Conservation (phyloP, 805 yeast species). For the Kockiozyma suomiensis region DNA sequence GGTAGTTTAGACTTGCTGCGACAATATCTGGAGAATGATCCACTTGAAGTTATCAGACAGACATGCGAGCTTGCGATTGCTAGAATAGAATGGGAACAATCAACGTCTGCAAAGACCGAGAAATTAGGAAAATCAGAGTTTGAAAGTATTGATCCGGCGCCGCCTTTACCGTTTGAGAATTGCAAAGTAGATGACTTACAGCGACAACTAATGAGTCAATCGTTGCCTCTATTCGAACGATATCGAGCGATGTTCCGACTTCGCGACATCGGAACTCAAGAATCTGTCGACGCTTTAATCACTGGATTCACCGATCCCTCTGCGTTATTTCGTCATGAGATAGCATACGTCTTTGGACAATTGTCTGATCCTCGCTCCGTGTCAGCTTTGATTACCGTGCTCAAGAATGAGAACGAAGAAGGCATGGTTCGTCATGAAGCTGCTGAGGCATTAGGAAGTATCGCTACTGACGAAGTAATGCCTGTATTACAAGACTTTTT, state of each 20-base stretch:
- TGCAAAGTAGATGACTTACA: constrained; percentile 64
- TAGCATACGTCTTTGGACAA: constrained; percentile 98
- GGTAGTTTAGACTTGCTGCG: constrained; percentile 68
- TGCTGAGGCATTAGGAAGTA: constrained; percentile 96
- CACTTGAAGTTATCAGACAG: constrained; percentile 85
- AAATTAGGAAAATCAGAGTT: constrained; percentile 73
- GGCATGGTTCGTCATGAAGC: constrained; percentile 99
- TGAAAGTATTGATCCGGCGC: constrained; percentile 95
- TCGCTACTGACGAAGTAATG: constrained; percentile 92
- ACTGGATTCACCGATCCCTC: constrained; percentile 86
- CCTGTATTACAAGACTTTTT: constrained; percentile 82
- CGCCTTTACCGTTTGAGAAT: constrained; percentile 75
- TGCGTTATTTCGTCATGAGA: constrained; percentile 95
- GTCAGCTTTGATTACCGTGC: constrained; percentile 80
- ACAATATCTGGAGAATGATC: constrained; percentile 69
- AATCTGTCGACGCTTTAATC: constrained; percentile 90
- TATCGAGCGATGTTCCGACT: constrained; percentile 98
- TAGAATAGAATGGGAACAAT: constrained; percentile 89
- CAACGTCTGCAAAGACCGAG: constrained; percentile 67
- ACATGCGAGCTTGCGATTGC: constrained; percentile 97
- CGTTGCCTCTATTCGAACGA: constrained; percentile 81
- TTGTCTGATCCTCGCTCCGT: constrained; percentile 90
- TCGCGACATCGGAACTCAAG: constrained; percentile 91
- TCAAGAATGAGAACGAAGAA: constrained; percentile 77
- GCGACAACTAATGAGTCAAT: constrained; percentile 71